A percentile compares a stretch with the other conserved stretches of the same genome.
Conservation (phyloP, 106 monocot genomes). For the Ottelia alismoides region DNA sequence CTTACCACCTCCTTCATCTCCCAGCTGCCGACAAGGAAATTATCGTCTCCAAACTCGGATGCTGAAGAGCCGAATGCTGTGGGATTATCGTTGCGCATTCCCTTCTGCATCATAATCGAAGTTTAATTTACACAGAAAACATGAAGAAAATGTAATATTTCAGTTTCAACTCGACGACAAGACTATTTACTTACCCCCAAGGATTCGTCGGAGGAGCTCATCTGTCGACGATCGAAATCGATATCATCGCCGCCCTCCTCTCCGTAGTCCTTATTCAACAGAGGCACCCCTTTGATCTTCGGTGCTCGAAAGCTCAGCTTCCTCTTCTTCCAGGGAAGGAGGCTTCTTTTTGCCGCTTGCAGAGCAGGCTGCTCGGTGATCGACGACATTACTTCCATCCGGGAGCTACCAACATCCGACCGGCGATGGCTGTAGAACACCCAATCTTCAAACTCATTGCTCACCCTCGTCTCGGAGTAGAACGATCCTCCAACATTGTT, state of each 20-base stretch:
- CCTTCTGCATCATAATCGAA: constrained; percentile 16
- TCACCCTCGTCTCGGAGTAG: constrained; percentile 16
- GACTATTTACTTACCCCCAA: constrained; percentile 8
- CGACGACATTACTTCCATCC: constrained; percentile 14
- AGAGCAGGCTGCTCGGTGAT: constrained; percentile 11
- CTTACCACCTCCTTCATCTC: constrained; percentile 31
- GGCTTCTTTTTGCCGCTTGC: constrained; percentile 23
- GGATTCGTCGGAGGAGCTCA: constrained; percentile 67
- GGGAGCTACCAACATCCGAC: constrained; percentile 8
- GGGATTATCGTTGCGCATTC: constrained; percentile 19
- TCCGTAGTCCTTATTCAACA: constrained; percentile 54
- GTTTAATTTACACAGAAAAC: neutral
- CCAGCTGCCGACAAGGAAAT: constrained; percentile 41
- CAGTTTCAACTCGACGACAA: neutral
- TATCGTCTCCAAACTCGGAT: constrained; percentile 58
- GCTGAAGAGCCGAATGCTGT: constrained; percentile 13
- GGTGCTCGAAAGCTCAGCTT: constrained; percentile 32
- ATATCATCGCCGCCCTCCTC: constrained; percentile 78
- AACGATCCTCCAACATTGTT: constrained; percentile 29
- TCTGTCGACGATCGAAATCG: constrained; percentile 49
- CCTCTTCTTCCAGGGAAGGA: constrained; percentile 47
- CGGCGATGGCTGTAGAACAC: constrained; percentile 7
- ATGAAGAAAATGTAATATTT: neutral
- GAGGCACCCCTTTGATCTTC: constrained; percentile 55
- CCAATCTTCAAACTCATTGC: constrained; percentile 17